Evolutionary conservation across 208 protist genomes (phyloP).

Genomic region (Crithidia expoeki): DNA sequence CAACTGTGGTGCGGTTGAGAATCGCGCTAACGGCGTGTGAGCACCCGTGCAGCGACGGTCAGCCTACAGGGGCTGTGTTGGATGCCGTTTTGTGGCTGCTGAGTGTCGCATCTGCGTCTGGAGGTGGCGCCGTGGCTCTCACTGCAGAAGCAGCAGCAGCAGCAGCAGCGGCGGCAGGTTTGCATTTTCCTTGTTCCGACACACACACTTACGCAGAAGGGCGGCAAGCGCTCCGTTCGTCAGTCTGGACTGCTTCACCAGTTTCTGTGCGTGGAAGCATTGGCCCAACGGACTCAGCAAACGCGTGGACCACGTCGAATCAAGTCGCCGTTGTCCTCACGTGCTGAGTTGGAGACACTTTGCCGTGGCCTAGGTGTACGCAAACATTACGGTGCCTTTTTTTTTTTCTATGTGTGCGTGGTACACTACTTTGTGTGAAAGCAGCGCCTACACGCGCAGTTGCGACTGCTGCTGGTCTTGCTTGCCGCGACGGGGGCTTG

Average conservation of each 20-base stretch:
- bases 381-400: conserved; percentile 18
- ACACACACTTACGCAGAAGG: conserved; percentile 15
- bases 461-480: conserved; percentile 7
- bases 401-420: conserved; percentile 10
- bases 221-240: conserved; percentile 1
- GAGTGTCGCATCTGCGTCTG: conserved; percentile 5
- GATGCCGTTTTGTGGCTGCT: conserved; percentile 22
- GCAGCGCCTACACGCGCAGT: conserved; percentile 10
- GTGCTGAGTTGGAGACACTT: conserved; percentile 16
- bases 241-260: conserved; percentile 14
- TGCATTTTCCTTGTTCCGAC: background rate
- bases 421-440: conserved; percentile 13
- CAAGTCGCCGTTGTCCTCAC: conserved; percentile 30
- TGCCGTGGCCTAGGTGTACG: conserved; percentile 32
- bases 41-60: background rate
- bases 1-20: background rate
- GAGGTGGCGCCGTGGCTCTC: background rate
- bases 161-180: background rate
- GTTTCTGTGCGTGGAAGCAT: background rate
- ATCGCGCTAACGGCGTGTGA: background rate
- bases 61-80: conserved; percentile 12
- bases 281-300: too few relatives aligned
- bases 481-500: background rate
- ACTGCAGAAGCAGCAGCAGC: background rate
- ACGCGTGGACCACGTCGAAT: conserved; percentile 12